Percentiles rank a stretch among this genome's conserved stretches.
Evolutionary conservation across 2,329 filamentous ascomycete species (phyloP).

Genomic region (Aspergillus felis): DNA sequence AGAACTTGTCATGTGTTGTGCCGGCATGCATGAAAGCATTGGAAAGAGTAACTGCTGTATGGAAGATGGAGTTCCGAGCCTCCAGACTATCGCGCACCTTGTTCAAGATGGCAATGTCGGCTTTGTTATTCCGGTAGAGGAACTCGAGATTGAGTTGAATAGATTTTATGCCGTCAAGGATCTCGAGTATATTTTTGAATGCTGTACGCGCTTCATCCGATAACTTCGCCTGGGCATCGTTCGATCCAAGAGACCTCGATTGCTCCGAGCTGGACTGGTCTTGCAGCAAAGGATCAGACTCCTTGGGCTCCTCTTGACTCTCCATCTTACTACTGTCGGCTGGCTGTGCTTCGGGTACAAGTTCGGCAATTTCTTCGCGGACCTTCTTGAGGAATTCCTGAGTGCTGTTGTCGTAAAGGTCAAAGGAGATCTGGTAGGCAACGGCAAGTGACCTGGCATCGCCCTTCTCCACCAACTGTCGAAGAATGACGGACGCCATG

Average conservation of each 20-base stretch:
- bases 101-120: constrained; percentile 87
- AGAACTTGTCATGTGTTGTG: constrained; percentile 97
- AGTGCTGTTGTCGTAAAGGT: constrained; percentile 96
- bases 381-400: constrained; percentile 95
- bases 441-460: constrained; percentile 75
- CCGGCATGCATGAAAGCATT: constrained; percentile 99
- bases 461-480: constrained; percentile 73
- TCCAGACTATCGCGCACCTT: constrained; percentile 95
- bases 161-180: constrained; percentile 83
- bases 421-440: constrained; percentile 96
- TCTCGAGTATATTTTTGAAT: constrained; percentile 55
- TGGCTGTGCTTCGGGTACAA: constrained; percentile 35
- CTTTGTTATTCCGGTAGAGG: constrained; percentile 90
- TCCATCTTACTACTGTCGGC: constrained; percentile 47
- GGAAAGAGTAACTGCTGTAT: constrained; percentile 93
- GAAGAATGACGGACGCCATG: constrained; percentile 82
- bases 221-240: constrained; percentile 41
- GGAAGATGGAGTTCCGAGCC: constrained; percentile 95
- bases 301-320: constrained; percentile 51
- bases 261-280: constrained; percentile 41
- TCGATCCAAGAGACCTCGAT: constrained; percentile 36
- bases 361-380: constrained; percentile 68
- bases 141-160: constrained; percentile 96
- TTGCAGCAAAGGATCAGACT: constrained; percentile 57
- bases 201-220: constrained; percentile 52